These are phyloP conservation scores for Trypanosoma avium DNA, from an alignment of 208 protist species.

Conservation along the genomic window DNA sequence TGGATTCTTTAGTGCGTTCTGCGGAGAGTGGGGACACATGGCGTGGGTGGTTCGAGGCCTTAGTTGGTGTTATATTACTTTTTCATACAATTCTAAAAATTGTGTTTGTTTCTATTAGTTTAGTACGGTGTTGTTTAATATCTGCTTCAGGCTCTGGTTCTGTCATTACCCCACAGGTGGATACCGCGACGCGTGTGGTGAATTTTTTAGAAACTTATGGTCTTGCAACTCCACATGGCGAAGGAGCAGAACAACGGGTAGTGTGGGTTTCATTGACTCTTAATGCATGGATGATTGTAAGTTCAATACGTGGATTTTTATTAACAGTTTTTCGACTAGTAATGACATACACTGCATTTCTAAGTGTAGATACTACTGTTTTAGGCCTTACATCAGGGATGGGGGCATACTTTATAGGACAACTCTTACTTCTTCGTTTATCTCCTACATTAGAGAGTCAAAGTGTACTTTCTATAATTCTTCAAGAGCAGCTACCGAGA, in stretches of 20 bases:
- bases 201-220: conserved; percentile 52
- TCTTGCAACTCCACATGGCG: conserved; percentile 26
- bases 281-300: conserved; percentile 71
- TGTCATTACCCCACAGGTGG: conserved; percentile 28
- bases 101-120: conserved; percentile 39
- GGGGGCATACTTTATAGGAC: conserved; percentile 71
- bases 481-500: conserved; percentile 17
- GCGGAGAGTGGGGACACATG: conserved; percentile 48
- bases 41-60: conserved; percentile 46
- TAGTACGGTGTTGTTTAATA: conserved; percentile 22
- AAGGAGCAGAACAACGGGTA: conserved; percentile 19
- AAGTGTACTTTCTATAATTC: conserved; percentile 12
- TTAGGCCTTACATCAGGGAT: conserved; percentile 65
- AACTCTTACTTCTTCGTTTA: conserved; percentile 67
- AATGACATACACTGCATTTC: conserved; percentile 47
- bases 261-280: conserved; percentile 33
- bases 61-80: conserved; percentile 48
- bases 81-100: conserved; percentile 58
- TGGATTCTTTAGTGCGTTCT: conserved; percentile 50
- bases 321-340: conserved; percentile 74
- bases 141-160: conserved; percentile 15
- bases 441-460: conserved; percentile 36
- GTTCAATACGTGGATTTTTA: conserved; percentile 75
- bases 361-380: conserved; percentile 64
- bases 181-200: conserved; percentile 55